Evolutionary conservation across 164 flowering plant genomes (phyloP).

Genomic region (Nelumbo lutea): DNA sequence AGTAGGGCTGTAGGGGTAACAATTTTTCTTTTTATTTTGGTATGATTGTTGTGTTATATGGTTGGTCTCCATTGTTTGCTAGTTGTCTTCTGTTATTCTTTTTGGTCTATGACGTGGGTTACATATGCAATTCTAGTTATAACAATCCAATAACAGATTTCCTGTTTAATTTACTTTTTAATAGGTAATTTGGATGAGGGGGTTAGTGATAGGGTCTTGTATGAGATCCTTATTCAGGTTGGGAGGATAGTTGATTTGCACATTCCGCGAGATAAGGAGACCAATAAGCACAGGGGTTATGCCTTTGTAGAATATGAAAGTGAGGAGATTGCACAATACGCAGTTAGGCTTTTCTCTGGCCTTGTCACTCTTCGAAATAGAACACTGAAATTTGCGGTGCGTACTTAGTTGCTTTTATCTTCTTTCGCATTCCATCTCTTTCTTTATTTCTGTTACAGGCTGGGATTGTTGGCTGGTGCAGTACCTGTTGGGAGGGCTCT

Average conservation of each 20-base stretch:
- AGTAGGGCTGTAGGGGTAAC: too few relatives aligned
- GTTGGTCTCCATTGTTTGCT: too few relatives aligned
- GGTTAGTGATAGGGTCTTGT: slow-evolving; percentile 72
- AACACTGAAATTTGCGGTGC: slow-evolving; percentile 73
- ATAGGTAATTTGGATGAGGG: slow-evolving; percentile 88
- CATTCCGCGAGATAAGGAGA: slow-evolving; percentile 79
- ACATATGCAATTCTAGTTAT: too few relatives aligned
- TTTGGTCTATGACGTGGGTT: too few relatives aligned
- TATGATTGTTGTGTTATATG: too few relatives aligned
- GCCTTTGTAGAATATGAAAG: slow-evolving; percentile 91
- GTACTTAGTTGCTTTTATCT: slow-evolving; percentile 14
- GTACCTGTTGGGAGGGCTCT: too few relatives aligned
- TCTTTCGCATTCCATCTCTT: too few relatives aligned
- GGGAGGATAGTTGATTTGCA: slow-evolving; percentile 69
- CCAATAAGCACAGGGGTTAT: slow-evolving; percentile 65
- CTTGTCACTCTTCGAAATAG: slow-evolving; percentile 68
- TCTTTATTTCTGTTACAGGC: too few relatives aligned
- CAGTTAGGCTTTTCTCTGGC: slow-evolving; percentile 83
- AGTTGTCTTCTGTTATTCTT: too few relatives aligned
- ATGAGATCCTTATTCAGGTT: slow-evolving; percentile 86
- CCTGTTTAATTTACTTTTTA: background rate
- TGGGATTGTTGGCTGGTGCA: too few relatives aligned
- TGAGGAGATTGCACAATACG: slow-evolving; percentile 77
- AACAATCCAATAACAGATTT: background rate
- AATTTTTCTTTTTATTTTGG: too few relatives aligned